Conservation (phyloP, 108 stramenopile species). For the Epithemia pelagica region DNA sequence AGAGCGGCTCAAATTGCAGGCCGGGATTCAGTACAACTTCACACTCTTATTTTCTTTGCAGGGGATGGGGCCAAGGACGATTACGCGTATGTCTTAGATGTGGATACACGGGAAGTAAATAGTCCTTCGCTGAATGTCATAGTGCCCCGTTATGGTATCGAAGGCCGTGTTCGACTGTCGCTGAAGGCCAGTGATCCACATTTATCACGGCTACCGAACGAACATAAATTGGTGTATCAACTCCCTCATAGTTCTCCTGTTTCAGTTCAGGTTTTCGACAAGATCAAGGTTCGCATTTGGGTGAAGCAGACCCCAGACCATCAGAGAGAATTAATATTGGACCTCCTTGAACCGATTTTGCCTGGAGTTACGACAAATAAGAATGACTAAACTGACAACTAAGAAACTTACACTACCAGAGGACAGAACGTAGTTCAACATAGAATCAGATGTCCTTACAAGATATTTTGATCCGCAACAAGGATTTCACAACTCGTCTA, state of each 20-base stretch:
- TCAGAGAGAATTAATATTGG: constrained; percentile 67
- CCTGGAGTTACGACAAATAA: too few species aligned
- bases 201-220: constrained; percentile 47
- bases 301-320: constrained; percentile 50
- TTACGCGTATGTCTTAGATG: constrained; percentile 92
- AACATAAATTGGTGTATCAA: constrained; percentile 52
- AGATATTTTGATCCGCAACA: too few species aligned
- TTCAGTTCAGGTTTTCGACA: constrained; percentile 84
- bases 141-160: constrained; percentile 97
- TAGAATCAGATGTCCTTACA: too few species aligned
- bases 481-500: too few species aligned
- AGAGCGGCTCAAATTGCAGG: constrained; percentile 94
- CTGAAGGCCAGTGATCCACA: constrained; percentile 47
- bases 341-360: constrained; percentile 33
- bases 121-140: constrained; percentile 82
- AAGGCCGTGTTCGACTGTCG: constrained; percentile 74
- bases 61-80: constrained; percentile 68
- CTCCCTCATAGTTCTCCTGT: constrained; percentile 25
- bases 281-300: constrained; percentile 75
- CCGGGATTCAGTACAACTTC: constrained; percentile 86
- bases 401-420: too few species aligned
- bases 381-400: too few species aligned
- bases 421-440: too few species aligned
- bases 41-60: constrained; percentile 89
- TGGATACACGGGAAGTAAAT: constrained; percentile 50